Evolutionary conservation across 768 basidiomycete genomes (phyloP).

Genomic region (Plicaturopsis crispa): DNA sequence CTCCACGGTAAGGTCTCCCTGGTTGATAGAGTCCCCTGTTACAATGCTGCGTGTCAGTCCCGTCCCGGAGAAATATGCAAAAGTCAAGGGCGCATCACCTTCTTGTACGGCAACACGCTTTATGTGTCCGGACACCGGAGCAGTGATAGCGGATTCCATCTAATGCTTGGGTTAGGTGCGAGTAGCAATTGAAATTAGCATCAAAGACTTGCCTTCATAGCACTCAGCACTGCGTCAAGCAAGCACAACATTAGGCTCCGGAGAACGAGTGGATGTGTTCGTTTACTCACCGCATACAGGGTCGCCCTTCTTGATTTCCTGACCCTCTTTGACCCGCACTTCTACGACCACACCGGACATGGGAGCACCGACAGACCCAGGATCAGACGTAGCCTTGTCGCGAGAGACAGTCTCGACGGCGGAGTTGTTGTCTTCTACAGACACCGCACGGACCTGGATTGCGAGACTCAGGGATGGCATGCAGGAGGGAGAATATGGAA

Average conservation of each 20-base stretch:
- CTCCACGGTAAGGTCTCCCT: conserved; percentile 88
- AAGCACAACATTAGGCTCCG: conserved; percentile 14
- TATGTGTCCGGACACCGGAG: conserved; percentile 94
- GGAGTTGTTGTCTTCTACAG: conserved; percentile 95
- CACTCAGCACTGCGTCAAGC: conserved; percentile 66
- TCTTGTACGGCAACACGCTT: conserved; percentile 89
- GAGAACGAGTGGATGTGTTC: no score
- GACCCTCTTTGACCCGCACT: conserved; percentile 95
- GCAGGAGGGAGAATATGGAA: no score
- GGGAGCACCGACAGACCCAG: conserved; percentile 94
- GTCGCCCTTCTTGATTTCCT: conserved; percentile 97
- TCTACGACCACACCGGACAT: conserved; percentile 99
- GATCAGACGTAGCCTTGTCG: conserved; percentile 90
- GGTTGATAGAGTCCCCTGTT: conserved; percentile 86
- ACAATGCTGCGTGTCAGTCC: conserved; percentile 5
- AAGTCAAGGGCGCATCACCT: no score
- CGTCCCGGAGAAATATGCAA: background rate
- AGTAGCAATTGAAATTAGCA: conserved; percentile 7
- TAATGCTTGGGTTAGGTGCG: conserved; percentile 23
- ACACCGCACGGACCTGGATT: conserved; percentile 88
- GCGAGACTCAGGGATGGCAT: conserved; percentile 7
- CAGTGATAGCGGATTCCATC: conserved; percentile 98
- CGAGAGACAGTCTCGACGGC: conserved; percentile 92
- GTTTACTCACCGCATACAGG: conserved; percentile 76
- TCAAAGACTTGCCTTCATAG: conserved; percentile 75